Percentiles rank a stretch among this genome's conserved stretches.
Evolutionary conservation across 495 filamentous ascomycete species (phyloP).

Genomic region (Neurospora tetrasperma): DNA sequence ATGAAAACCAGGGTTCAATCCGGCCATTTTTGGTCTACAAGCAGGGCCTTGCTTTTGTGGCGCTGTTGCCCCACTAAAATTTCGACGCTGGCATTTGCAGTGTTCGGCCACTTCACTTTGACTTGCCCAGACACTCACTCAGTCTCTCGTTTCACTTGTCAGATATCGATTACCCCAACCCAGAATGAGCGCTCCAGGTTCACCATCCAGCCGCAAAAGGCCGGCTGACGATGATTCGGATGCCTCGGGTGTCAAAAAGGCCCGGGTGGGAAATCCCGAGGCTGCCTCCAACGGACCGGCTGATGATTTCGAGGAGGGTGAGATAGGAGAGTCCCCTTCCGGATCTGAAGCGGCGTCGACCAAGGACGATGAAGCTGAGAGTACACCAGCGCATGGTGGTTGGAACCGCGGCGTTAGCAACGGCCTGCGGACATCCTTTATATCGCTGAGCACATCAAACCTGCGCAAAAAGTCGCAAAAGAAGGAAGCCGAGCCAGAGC

Average conservation of each 20-base stretch:
- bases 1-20: not conserved
- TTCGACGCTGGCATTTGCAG: not conserved
- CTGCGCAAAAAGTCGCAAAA: slow-evolving; percentile 1
- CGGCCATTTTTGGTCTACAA: not conserved
- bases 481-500: not conserved
- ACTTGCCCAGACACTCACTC: not conserved
- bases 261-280: not conserved
- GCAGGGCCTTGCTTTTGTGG: not conserved
- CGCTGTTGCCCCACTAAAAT: not conserved
- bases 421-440: slow-evolving; percentile 23
- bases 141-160: not conserved
- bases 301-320: slow-evolving; percentile 23
- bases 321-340: slow-evolving; percentile 22
- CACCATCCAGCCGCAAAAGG: not conserved
- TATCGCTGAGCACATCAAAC: slow-evolving; percentile 2
- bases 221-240: not conserved
- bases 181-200: not conserved
- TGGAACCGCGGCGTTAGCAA: slow-evolving; percentile 31
- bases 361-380: not conserved
- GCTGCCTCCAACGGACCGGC: slow-evolving; percentile 4
- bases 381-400: slow-evolving; percentile 8
- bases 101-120: not conserved
- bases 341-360: not conserved
- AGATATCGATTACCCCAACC: not conserved
- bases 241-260: not conserved